Evolutionary conservation across 345 rosid genomes (phyloP).

Genomic region (Pelargonium nanum): DNA sequence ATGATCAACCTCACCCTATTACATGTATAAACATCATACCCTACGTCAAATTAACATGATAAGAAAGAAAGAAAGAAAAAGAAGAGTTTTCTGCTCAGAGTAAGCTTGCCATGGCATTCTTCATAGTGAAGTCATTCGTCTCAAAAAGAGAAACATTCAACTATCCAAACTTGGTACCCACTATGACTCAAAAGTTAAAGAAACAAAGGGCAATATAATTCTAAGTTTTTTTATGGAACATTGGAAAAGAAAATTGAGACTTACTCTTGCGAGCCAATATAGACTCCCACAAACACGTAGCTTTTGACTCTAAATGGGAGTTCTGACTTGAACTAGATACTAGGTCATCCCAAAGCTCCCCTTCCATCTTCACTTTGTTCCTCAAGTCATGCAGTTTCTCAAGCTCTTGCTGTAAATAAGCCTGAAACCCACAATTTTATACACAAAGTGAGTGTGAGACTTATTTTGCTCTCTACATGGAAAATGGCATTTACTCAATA

Average conservation of each 20-base stretch:
- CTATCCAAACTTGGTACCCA: too few species aligned
- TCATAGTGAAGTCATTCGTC: too few species aligned
- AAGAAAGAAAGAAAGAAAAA: too few species aligned
- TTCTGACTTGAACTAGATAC: conserved; percentile 92
- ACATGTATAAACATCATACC: too few species aligned
- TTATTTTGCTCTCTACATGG: neutral
- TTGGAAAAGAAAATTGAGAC: conserved; percentile 9
- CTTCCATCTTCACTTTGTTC: conserved; percentile 96
- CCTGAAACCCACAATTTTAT: conserved; percentile 46
- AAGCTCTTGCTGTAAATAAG: conserved; percentile 94
- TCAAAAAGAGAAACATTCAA: too few species aligned
- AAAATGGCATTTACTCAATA: neutral
- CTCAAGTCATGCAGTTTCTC: conserved; percentile 90
- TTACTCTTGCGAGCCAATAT: conserved; percentile 84
- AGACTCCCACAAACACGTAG: conserved; percentile 90
- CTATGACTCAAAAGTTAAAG: neutral
- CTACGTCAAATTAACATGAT: too few species aligned
- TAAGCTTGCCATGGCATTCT: neutral
- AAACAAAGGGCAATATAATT: neutral
- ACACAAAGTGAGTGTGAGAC: conserved; percentile 9
- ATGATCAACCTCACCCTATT: too few species aligned
- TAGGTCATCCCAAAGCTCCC: conserved; percentile 96
- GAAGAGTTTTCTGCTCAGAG: too few species aligned
- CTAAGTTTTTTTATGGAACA: neutral
- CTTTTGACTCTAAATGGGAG: conserved; percentile 90